Base-by-base conservation (phyloP, 805 yeast genomes). In the Wickerhamomyces bovis region DNA sequence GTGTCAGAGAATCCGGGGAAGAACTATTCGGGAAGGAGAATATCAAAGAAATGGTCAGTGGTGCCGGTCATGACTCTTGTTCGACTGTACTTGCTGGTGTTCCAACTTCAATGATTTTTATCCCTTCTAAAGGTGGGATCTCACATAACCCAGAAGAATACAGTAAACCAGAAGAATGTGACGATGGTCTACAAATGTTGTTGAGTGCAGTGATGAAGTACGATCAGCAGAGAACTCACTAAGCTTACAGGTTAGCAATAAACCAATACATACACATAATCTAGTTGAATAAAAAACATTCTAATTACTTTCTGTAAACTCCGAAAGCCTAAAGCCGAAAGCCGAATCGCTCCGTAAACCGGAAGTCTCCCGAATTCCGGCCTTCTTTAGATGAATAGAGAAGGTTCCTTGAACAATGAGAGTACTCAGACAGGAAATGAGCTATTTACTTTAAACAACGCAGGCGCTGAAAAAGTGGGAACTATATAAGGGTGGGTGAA, bases 61-160 rank as follows among this genome's bases (percentile, higher is more conserved):
- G 90, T 25, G 88, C 89, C 6, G 88, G 86, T 11, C 90, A 83
- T 53, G 90, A 83, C 57, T 79, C 86, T 8, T 80, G 87, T 54
- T 71, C 76, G 20, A 78, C 84, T 2, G 70, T 77, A 9, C 20
- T 18, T 8, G 55, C 66, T 6, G 68, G 71, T 41, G 74, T 77
- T 38, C 89, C 90, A 38, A 82, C 89, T 0, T 76, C 87, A 2
- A 83, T 83, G 89, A 77, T 83, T 30, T 83, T 83, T 60, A 78
- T 82, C 55, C 89, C 90, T 8, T 75, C 83, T 26, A 75, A 67
- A 52, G 82, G 78, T 55, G 89, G 89, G 21, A 68, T 83, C 35
- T 74, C 81, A 22, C 89, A 83, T 61, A 81, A 80, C 60, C 84
- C 82, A 10, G 76, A 71, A 45, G 89, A 83, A 55, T 83, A 79